These are phyloP conservation scores for Euphorbia pulcherrima DNA, from an alignment of 345 rosid genomes.

Conservation along the genomic window DNA sequence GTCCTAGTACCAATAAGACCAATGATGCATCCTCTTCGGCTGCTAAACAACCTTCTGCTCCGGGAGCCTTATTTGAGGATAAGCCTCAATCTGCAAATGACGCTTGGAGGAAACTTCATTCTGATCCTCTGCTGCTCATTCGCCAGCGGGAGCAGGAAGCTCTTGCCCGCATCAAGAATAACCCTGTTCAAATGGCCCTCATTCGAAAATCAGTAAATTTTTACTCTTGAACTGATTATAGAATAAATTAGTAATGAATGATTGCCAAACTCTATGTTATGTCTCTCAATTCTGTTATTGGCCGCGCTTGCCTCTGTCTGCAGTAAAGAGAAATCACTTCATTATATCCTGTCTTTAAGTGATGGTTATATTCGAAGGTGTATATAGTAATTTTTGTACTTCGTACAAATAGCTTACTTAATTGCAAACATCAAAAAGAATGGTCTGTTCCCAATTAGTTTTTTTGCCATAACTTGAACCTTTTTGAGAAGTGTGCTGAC, in stretches of 20 bases:
- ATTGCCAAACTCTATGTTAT: not conserved
- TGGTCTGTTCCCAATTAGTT: not conserved
- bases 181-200: conserved; percentile 85
- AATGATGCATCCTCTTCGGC: conserved; percentile 4
- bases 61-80: conserved; percentile 88
- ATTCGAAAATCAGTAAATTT: conserved; percentile 76
- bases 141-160: conserved; percentile 96
- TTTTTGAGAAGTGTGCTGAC: not conserved
- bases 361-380: not conserved
- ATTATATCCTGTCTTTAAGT: not conserved
- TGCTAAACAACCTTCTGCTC: conserved; percentile 45
- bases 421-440: not conserved
- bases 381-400: not conserved
- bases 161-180: conserved; percentile 84
- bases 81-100: conserved; percentile 78
- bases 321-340: not conserved
- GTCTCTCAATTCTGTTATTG: not conserved
- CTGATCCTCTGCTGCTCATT: conserved; percentile 87
- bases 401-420: not conserved
- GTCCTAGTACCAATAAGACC: not conserved
- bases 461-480: not conserved
- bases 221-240: not conserved
- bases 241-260: not conserved
- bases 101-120: conserved; percentile 88
- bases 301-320: not conserved